A percentile compares a stretch with the other conserved stretches of the same genome.
Evolutionary conservation across 495 filamentous ascomycete genomes (phyloP).

Genomic region (Neurospora intermedia): DNA sequence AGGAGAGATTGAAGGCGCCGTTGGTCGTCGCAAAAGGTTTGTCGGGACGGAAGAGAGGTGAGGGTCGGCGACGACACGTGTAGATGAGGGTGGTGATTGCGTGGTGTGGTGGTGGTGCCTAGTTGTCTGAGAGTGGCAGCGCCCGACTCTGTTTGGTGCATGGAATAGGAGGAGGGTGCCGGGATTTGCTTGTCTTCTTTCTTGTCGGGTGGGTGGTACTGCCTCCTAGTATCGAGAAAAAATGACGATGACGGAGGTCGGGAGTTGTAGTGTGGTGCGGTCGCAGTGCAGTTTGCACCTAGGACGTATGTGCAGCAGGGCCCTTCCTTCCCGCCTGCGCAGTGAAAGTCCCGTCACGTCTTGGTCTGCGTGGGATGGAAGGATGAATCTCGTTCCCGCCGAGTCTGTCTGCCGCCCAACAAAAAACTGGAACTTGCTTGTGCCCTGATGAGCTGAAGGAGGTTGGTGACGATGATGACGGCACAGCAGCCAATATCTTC

Average conservation of each 20-base stretch:
- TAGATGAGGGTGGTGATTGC: neutral
- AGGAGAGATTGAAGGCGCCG: neutral
- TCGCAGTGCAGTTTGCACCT: neutral
- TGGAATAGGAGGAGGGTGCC: neutral
- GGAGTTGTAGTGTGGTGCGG: neutral
- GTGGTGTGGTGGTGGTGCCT: neutral
- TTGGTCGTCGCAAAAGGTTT: neutral
- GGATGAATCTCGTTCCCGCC: neutral
- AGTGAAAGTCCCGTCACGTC: neutral
- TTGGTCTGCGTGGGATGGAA: no score
- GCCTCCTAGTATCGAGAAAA: neutral
- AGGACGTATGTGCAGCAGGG: no score
- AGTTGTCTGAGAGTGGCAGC: neutral
- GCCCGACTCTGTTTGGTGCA: neutral
- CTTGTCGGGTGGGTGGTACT: neutral
- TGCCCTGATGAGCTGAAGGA: neutral
- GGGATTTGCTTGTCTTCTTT: neutral
- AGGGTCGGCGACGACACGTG: neutral
- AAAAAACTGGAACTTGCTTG: neutral
- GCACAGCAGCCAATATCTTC: neutral
- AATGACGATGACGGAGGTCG: neutral
- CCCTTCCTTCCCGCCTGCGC: neutral
- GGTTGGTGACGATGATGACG: neutral
- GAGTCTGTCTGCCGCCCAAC: neutral
- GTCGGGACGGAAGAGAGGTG: neutral